These are phyloP conservation scores for Sporodiniella umbellata DNA, from an alignment of 371 early-diverging fungal genomes.

Conservation along the genomic window DNA sequence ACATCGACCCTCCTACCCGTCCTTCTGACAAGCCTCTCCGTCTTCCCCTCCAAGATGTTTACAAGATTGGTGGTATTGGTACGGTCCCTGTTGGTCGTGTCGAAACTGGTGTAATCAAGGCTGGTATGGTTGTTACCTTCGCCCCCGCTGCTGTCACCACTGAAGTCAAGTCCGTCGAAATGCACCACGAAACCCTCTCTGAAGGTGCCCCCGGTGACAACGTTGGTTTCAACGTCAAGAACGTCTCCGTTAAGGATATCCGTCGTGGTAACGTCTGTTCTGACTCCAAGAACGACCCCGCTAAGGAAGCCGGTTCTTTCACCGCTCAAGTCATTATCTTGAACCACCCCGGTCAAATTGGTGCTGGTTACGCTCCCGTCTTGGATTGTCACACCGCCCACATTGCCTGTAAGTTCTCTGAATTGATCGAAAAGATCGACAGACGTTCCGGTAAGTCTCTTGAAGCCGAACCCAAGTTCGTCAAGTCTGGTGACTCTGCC, in stretches of 20 bases:
- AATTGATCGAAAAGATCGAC: constrained; percentile 89
- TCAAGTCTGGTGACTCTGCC: constrained; percentile 92
- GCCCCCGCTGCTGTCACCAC: constrained; percentile 86
- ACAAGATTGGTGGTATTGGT: constrained; percentile 98
- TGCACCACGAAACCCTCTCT: constrained; percentile 94
- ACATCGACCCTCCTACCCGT: constrained; percentile 89
- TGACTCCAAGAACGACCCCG: constrained; percentile 93
- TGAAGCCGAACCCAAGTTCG: constrained; percentile 71
- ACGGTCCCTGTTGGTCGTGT: constrained; percentile 97
- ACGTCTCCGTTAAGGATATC: constrained; percentile 93
- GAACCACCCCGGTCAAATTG: constrained; percentile 91
- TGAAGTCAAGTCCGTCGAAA: constrained; percentile 98
- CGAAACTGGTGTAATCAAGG: constrained; percentile 92
- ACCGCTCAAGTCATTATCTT: constrained; percentile 89
- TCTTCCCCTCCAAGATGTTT: constrained; percentile 96
- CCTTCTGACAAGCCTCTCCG: constrained; percentile 95
- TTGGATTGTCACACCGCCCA: constrained; percentile 95
- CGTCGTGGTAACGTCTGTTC: constrained; percentile 93
- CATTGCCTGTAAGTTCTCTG: constrained; percentile 87
- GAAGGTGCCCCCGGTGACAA: constrained; percentile 97
- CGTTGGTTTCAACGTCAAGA: constrained; percentile 98
- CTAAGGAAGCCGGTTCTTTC: constrained; percentile 88
- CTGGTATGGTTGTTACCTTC: constrained; percentile 90
- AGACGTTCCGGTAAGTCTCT: constrained; percentile 84
- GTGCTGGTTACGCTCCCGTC: constrained; percentile 86